A percentile compares a stretch with the other conserved stretches of the same genome.
phyloP scores from a whole-genome alignment of 2,329 filamentous ascomycete species.

The Aspergillus calidoustus region DNA sequence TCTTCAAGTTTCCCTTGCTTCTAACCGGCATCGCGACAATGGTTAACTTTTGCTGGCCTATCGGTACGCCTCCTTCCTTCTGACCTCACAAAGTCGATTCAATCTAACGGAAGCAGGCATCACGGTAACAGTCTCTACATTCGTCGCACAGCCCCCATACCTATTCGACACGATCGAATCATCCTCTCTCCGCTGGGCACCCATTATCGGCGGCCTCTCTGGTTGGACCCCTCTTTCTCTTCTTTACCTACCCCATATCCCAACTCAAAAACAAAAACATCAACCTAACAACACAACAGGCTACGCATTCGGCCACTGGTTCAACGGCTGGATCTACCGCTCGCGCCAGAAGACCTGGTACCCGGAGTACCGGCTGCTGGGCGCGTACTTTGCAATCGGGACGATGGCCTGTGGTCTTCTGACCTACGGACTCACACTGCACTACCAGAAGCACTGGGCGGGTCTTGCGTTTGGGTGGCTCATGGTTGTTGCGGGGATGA shows the following conservation, averaged over 20 bases:
- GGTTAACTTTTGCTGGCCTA: slow-evolving; percentile 45
- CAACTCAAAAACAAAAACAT: background rate
- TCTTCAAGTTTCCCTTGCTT: slow-evolving; percentile 38
- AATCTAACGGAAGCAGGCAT: slow-evolving; percentile 29
- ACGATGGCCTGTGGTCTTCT: slow-evolving; percentile 39
- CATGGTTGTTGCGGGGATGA: slow-evolving; percentile 43
- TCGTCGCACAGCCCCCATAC: slow-evolving; percentile 41
- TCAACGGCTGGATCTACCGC: slow-evolving; percentile 41
- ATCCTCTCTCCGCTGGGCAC: slow-evolving; percentile 44
- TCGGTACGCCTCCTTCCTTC: slow-evolving; percentile 28
- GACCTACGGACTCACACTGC: slow-evolving; percentile 40
- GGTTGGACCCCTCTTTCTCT: slow-evolving; percentile 23
- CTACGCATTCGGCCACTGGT: slow-evolving; percentile 40
- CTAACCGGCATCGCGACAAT: slow-evolving; percentile 39
- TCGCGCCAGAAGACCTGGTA: slow-evolving; percentile 30
- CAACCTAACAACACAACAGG: slow-evolving; percentile 22
- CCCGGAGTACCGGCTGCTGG: slow-evolving; percentile 42
- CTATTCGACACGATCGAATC: slow-evolving; percentile 39
- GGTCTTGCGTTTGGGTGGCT: slow-evolving; percentile 44
- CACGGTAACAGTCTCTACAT: slow-evolving; percentile 40
- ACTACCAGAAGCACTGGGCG: slow-evolving; percentile 42
- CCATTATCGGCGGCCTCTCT: slow-evolving; percentile 38
- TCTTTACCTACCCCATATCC: background rate
- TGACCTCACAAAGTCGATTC: background rate
- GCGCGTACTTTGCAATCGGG: slow-evolving; percentile 39